A percentile compares a stretch with the other conserved stretches of the same genome.
phyloP scores from a whole-genome alignment of 345 rosid genomes.

The Viola odorata region DNA sequence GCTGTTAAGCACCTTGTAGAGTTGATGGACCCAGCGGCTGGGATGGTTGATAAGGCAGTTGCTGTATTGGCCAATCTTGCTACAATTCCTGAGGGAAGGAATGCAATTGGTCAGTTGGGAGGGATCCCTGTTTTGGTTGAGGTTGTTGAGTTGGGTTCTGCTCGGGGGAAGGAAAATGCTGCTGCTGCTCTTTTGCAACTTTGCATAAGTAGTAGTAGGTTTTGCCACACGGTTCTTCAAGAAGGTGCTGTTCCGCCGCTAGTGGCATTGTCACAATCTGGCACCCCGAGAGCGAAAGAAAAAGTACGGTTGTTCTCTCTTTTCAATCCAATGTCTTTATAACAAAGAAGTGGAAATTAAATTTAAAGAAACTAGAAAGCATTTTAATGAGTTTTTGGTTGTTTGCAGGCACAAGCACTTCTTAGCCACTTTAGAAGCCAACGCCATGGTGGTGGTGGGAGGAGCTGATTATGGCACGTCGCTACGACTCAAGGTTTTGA shows the following conservation, averaged over 20 bases:
- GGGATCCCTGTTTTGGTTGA: slow-evolving; percentile 87
- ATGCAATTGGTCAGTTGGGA: slow-evolving; percentile 67
- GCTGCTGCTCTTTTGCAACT: slow-evolving; percentile 88
- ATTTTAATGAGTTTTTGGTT: slow-evolving; percentile 2
- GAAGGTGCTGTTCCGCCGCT: slow-evolving; percentile 96
- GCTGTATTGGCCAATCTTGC: slow-evolving; percentile 93
- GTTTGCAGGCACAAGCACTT: slow-evolving; percentile 74
- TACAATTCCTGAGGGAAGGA: slow-evolving; percentile 65
- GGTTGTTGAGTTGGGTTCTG: slow-evolving; percentile 91
- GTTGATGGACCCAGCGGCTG: slow-evolving; percentile 85
- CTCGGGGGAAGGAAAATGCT: slow-evolving; percentile 91
- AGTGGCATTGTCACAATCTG: slow-evolving; percentile 77
- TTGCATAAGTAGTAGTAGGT: slow-evolving; percentile 50
- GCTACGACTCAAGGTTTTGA: slow-evolving; percentile 20
- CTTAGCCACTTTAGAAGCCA: slow-evolving; percentile 76
- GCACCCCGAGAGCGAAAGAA: slow-evolving; percentile 87
- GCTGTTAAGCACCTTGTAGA: slow-evolving; percentile 85
- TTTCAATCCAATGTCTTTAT: neutral
- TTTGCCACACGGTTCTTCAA: slow-evolving; percentile 67
- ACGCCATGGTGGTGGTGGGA: slow-evolving; percentile 59
- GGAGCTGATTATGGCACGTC: slow-evolving; percentile 40
- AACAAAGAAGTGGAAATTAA: neutral
- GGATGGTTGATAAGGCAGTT: slow-evolving; percentile 93
- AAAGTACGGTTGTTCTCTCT: slow-evolving; percentile 42
- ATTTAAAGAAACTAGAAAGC: neutral